Conservation (phyloP, 2,329 filamentous ascomycete species). For the Cladosporium austrohemisphaericum region DNA sequence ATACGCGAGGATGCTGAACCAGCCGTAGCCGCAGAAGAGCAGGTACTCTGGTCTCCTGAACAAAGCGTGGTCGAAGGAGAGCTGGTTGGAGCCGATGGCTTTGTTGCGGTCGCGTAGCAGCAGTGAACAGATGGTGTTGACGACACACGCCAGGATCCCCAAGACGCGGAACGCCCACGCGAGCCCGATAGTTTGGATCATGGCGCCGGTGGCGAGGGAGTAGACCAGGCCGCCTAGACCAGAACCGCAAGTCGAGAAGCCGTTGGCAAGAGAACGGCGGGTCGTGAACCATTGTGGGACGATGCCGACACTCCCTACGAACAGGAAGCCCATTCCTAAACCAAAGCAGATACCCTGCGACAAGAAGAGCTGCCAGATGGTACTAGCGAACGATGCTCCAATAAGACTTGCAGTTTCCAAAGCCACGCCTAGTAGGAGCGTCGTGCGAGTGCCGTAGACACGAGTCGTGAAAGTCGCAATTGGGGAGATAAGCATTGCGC, state of each 20-base stretch:
- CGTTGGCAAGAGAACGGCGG: constrained; percentile 65
- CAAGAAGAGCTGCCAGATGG: constrained; percentile 73
- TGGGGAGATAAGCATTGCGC: constrained; percentile 65
- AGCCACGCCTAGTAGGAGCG: constrained; percentile 61
- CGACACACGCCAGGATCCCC: constrained; percentile 59
- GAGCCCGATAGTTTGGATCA: constrained; percentile 62
- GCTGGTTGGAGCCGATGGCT: constrained; percentile 62
- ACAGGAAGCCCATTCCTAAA: constrained; percentile 73
- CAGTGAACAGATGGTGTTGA: constrained; percentile 61
- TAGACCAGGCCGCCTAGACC: constrained; percentile 72
- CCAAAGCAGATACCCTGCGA: constrained; percentile 73
- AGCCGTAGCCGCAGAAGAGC: constrained; percentile 63
- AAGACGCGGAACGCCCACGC: constrained; percentile 65
- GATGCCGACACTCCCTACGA: constrained; percentile 64
- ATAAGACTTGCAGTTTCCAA: constrained; percentile 64
- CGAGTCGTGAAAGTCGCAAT: constrained; percentile 61
- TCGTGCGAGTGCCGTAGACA: constrained; percentile 59
- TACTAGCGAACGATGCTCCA: constrained; percentile 63
- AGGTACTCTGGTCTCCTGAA: constrained; percentile 61
- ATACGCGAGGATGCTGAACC: constrained; percentile 70
- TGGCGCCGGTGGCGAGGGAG: constrained; percentile 63
- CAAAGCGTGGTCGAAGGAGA: constrained; percentile 62
- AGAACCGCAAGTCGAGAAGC: constrained; percentile 64
- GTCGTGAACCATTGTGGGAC: constrained; percentile 72
- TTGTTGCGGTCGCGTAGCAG: constrained; percentile 70